These are phyloP conservation scores for Neofusicoccum cordaticola DNA, from an alignment of 2,329 filamentous ascomycete genomes.

Conservation along the genomic window DNA sequence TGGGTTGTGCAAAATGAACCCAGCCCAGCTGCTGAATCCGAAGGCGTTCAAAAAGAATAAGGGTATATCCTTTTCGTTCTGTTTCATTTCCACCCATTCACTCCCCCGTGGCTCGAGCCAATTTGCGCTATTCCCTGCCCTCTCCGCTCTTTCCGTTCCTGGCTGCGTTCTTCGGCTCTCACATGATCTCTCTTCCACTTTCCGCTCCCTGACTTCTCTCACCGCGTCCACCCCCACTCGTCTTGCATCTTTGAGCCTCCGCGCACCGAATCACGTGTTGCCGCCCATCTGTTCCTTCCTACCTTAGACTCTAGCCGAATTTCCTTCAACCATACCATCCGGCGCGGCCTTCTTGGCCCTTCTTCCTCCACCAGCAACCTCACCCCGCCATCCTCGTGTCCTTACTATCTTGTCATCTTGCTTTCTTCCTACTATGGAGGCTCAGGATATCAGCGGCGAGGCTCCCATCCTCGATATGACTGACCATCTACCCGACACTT, in stretches of 20 bases:
- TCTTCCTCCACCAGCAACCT: neutral
- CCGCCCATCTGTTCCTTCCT: neutral
- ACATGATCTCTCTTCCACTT: neutral
- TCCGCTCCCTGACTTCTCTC: neutral
- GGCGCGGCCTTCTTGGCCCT: neutral
- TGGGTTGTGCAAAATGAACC: slow-evolving; percentile 27
- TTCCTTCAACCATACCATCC: neutral
- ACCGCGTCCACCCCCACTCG: neutral
- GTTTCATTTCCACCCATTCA: neutral
- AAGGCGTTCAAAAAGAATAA: slow-evolving; percentile 36
- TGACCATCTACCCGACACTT: neutral
- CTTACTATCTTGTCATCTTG: neutral
- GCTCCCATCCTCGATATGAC: neutral
- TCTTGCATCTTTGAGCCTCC: neutral
- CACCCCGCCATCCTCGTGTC: neutral
- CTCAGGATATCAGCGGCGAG: neutral
- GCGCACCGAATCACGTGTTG: neutral
- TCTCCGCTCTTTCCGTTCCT: neutral
- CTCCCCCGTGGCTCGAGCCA: neutral
- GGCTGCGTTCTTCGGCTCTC: neutral
- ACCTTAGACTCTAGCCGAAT: neutral
- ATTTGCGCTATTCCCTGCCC: neutral
- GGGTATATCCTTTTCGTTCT: slow-evolving; percentile 13
- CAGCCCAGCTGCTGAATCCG: slow-evolving; percentile 36
- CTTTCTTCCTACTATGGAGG: neutral